phyloP scores from a whole-genome alignment of 2,329 filamentous ascomycete genomes.

The Xylaria polymorpha region DNA sequence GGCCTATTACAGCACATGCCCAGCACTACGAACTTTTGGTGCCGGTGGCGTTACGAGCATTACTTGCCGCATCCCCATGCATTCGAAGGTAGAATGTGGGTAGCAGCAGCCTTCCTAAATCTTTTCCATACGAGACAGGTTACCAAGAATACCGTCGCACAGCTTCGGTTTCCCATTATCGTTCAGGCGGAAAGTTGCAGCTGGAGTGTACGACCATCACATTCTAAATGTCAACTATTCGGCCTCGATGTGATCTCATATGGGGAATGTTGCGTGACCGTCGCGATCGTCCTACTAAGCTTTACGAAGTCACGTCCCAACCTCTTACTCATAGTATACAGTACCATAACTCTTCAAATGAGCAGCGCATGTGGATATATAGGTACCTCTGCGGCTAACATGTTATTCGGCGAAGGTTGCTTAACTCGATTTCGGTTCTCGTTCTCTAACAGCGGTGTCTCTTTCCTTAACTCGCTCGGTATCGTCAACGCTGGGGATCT shows the following conservation, averaged over 20 bases:
- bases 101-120: constrained; percentile 42
- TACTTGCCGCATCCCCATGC: constrained; percentile 35
- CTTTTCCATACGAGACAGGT: constrained; percentile 46
- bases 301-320: constrained; percentile 43
- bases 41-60: constrained; percentile 34
- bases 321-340: constrained; percentile 34
- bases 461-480: constrained; percentile 31
- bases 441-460: constrained; percentile 34
- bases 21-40: constrained; percentile 36
- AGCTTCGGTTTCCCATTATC: constrained; percentile 45
- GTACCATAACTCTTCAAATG: constrained; percentile 36
- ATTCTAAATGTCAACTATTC: constrained; percentile 38
- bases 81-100: constrained; percentile 41
- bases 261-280: constrained; percentile 41
- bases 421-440: constrained; percentile 35
- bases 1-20: constrained; percentile 43
- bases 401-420: constrained; percentile 38
- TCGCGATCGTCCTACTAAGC: constrained; percentile 33
- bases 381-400: constrained; percentile 44
- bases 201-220: constrained; percentile 42
- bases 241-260: constrained; percentile 36
- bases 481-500: constrained; percentile 36
- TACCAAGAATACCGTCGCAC: constrained; percentile 33
- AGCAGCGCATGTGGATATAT: constrained; percentile 38
- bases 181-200: constrained; percentile 49